Base-by-base conservation (phyloP, 768 basidiomycete species). In the Lactarius hengduanensis region DNA sequence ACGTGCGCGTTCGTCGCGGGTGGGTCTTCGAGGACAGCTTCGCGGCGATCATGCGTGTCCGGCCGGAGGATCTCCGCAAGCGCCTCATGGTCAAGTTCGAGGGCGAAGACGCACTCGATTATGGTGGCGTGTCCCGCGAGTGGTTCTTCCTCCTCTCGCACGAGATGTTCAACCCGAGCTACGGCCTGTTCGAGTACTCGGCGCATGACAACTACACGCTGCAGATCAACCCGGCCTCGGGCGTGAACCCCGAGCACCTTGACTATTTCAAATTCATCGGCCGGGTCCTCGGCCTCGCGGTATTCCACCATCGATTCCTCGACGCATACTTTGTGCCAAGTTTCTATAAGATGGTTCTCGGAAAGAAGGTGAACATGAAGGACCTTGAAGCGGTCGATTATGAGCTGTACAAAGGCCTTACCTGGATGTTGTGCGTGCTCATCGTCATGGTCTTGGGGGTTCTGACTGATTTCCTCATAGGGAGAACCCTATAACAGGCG, bases 21-120 rank as follows among this genome's bases (percentile, higher is more conserved):
- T 86, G 88, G 69, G 87, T 96, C 60, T 81, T 96, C 72, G 94
- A 96, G 75, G 94, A 96, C 71, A 90, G 88, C 73, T 96, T 90
- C 75, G 81, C 85, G 61, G 86, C 91, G 67, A 84, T 95, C 57
- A 96, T 96, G 94, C 86, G 85, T 22, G 79, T 89, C 69, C 85
- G 84, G 34, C 87, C 89, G 1, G 83, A 86, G 61, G 87, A 91
- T 59, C 73, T 92, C 68, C 90, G 88, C 74, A 84, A 85, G 74
- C 77, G 87, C 67, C 73, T 92, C 67, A 85, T 90, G 81, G 83
- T 92, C 54, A 86, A 80, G 72, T 92, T 92, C 64, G 89, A 91
- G 26, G 88, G 87, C 32, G 91, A 92, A 72, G 91, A 91, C 72
- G 90, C 88, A 10, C 73, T 92, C 65, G 90, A 92, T 74, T 90